Evolutionary conservation across 1,284 basidiomycete genomes (phyloP).

Genomic region (Laetiporus sulphureus): DNA sequence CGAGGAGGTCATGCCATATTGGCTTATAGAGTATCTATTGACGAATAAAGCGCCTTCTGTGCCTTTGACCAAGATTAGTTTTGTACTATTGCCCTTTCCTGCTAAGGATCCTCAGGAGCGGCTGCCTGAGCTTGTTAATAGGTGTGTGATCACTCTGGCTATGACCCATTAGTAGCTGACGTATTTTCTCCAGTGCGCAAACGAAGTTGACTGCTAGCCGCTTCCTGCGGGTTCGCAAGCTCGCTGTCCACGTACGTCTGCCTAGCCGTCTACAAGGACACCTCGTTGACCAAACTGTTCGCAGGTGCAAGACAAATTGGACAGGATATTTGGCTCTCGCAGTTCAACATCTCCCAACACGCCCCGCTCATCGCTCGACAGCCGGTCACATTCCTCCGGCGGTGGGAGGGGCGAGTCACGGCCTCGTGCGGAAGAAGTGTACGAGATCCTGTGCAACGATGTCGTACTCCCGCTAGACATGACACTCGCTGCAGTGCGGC

Average conservation of each 20-base stretch:
- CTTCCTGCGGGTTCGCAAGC: conserved; percentile 80
- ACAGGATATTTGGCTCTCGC: conserved; percentile 37
- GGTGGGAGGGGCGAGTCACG: conserved; percentile 14
- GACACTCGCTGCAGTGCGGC: conserved; percentile 84
- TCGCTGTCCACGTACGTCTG: conserved; percentile 69
- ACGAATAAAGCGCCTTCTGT: conserved; percentile 51
- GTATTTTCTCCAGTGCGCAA: conserved; percentile 46
- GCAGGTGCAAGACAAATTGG: conserved; percentile 84
- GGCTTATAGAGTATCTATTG: conserved; percentile 87
- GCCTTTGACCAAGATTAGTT: conserved; percentile 72
- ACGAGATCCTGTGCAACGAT: conserved; percentile 88
- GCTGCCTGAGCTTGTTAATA: conserved; percentile 72
- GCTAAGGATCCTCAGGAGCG: conserved; percentile 48
- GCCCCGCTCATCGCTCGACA: conserved; percentile 41
- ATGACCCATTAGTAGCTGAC: conserved; percentile 5
- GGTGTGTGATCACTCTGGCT: conserved; percentile 38
- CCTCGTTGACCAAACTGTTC: neutral
- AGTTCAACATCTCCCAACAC: conserved; percentile 30
- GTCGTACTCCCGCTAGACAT: conserved; percentile 74
- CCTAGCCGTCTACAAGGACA: neutral
- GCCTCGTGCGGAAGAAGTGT: conserved; percentile 60
- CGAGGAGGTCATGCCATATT: conserved; percentile 78
- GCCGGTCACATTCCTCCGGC: conserved; percentile 17
- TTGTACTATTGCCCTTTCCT: conserved; percentile 79
- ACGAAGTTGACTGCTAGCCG: conserved; percentile 85